Evolutionary conservation across 176 grass and related monocot genomes (phyloP).

Genomic region (Lolium rigidum): DNA sequence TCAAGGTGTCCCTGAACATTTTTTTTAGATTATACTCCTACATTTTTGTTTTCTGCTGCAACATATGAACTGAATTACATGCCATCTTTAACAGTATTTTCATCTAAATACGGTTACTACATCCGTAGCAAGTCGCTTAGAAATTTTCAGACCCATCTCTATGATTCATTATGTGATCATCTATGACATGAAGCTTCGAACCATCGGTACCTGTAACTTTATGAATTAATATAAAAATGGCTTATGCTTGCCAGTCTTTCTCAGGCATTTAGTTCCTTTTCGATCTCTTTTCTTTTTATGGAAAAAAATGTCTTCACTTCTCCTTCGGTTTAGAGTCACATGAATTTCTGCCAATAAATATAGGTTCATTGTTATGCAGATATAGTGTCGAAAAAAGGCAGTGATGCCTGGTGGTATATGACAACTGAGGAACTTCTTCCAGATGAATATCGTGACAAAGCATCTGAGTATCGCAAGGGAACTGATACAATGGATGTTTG

Average conservation of each 20-base stretch:
- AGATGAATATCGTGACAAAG: constrained; percentile 73
- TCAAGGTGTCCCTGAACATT: neutral
- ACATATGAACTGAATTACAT: constrained; percentile 20
- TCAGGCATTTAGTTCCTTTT: constrained; percentile 9
- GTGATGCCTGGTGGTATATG: constrained; percentile 99
- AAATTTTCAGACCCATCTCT: constrained; percentile 8
- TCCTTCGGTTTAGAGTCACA: constrained; percentile 27
- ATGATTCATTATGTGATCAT: constrained; percentile 5
- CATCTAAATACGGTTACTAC: neutral
- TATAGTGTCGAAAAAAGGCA: constrained; percentile 86
- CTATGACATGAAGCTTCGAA: constrained; percentile 10
- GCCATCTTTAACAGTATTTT: constrained; percentile 27
- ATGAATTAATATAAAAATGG: neutral
- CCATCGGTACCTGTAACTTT: constrained; percentile 11
- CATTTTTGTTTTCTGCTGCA: neutral
- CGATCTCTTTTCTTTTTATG: constrained; percentile 20
- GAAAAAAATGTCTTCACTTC: constrained; percentile 4
- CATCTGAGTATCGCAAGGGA: constrained; percentile 84
- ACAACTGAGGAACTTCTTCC: constrained; percentile 91
- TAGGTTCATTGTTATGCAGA: constrained; percentile 49
- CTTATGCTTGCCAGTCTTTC: constrained; percentile 3
- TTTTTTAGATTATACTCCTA: neutral
- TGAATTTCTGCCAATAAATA: constrained; percentile 28
- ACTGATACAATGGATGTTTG: constrained; percentile 99
- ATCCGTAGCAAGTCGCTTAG: constrained; percentile 21